Evolutionary conservation across 148 eudicot genomes (phyloP), one percentile per base, ranked within the genome.

Genomic region (Amaranthus cruentus): DNA sequence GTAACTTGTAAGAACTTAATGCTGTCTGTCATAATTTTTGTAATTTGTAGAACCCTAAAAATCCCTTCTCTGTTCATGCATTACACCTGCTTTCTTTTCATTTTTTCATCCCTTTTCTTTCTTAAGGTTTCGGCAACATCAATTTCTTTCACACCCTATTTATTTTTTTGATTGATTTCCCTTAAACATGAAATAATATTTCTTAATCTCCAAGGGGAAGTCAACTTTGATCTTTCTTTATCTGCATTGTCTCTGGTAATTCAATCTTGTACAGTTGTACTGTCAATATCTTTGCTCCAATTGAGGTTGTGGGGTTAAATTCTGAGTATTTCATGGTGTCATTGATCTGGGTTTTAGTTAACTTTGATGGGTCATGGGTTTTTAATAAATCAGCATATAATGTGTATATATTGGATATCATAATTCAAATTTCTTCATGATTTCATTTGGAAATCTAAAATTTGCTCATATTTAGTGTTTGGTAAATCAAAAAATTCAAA

Each of bases 191-290:
- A 28, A 28, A 28, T 28, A 28, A 28, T 28, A 28, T 50, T 21
- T 66, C 57, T 75, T 12, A 18, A 51, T 60, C 55, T 47, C 7
- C 44, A 73, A n/a, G 47, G n/a, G 6, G 46, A 44, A 58, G 50
- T 53, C 80, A 11, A 46, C 8, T 60, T 61, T 18, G 10, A 48
- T 61, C 49, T 38, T 55, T 63, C 48, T 78, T 73, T 46, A 11
- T 60, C 68, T 74, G 63, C 75, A 62, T 62, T 66, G 69, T 9
- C 73, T 52, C 69, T 60, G 79, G 69, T 69, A 76, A 69, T 69
- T 70, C 60, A 42, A 38, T 50, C 46, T 68, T 56, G 4, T 12
- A 42, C 1, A 28, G 38, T 28, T 28, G 38, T 44, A 51, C 48
- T 55, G 14, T 47, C 46, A 8, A 18, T 28, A 28, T 51, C 50